Evolutionary conservation across 768 basidiomycete species (phyloP).

Genomic region (Suillus subalutaceus): DNA sequence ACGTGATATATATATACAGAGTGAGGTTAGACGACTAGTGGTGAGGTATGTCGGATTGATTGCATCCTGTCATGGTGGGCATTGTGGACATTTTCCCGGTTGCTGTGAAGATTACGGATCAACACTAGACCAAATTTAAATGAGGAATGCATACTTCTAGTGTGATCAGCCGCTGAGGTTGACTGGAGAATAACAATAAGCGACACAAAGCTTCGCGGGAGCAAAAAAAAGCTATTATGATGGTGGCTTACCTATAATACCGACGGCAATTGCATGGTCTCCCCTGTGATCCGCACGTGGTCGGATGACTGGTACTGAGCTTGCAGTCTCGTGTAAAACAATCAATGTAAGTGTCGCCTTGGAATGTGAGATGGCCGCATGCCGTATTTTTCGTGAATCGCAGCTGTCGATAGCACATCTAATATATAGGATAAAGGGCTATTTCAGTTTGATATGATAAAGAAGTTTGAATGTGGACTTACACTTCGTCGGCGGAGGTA

Average conservation of each 20-base stretch:
- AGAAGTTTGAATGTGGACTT: conserved; percentile 17
- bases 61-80: conserved; percentile 23
- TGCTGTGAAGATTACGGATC: conserved; percentile 31
- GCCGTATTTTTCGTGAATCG: conserved; percentile 48
- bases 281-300: conserved; percentile 40
- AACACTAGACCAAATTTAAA: conserved; percentile 7
- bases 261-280: conserved; percentile 52
- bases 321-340: conserved; percentile 49
- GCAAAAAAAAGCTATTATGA: not conserved
- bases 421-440: not conserved
- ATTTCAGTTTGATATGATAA: conserved; percentile 15
- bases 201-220: conserved; percentile 12
- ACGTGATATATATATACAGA: conserved; percentile 18
- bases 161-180: conserved; percentile 55
- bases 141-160: conserved; percentile 40
- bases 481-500: conserved; percentile 57
- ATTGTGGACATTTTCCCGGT: conserved; percentile 42
- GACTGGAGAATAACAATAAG: conserved; percentile 33
- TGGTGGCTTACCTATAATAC: conserved; percentile 53
- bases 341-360: conserved; percentile 49
- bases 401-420: conserved; percentile 71
- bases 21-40: not conserved
- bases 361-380: conserved; percentile 62
- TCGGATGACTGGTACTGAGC: conserved; percentile 53
- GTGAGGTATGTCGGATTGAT: not conserved